A percentile compares a stretch with the other conserved stretches of the same genome.
These are phyloP conservation scores for Ehretia macrophylla DNA, from an alignment of 257 asterid species.

Conservation along the genomic window DNA sequence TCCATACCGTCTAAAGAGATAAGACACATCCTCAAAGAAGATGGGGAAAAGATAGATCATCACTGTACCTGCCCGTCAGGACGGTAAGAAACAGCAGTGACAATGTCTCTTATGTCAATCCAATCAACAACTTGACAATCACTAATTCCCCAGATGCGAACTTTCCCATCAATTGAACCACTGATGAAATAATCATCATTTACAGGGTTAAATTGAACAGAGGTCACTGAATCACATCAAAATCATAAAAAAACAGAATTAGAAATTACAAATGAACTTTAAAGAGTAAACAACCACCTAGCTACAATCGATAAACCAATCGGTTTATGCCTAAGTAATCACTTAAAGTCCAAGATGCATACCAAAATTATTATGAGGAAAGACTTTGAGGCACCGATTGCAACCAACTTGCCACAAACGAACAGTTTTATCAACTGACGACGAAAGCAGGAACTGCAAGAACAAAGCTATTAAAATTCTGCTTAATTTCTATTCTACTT, in stretches of 20 bases:
- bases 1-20: background rate
- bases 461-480: conserved; percentile 12
- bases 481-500: background rate
- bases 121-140: conserved; percentile 79
- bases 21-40: background rate
- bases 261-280: background rate
- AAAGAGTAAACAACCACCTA: background rate
- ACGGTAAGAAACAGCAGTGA: conserved; percentile 77
- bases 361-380: conserved; percentile 82
- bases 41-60: conserved; percentile 5
- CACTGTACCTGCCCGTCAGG: conserved; percentile 83
- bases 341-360: conserved; percentile 5
- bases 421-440: conserved; percentile 85
- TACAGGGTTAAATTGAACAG: conserved; percentile 73
- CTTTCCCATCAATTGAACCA: conserved; percentile 94
- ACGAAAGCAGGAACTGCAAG: conserved; percentile 73
- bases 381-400: conserved; percentile 66
- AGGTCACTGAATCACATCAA: conserved; percentile 64
- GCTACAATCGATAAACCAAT: background rate
- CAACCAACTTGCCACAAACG: conserved; percentile 87
- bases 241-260: conserved; percentile 6
- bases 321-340: background rate
- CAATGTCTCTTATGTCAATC: conserved; percentile 77
- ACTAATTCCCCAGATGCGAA: conserved; percentile 76
- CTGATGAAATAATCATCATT: conserved; percentile 75